These are phyloP conservation scores for Fusarium goolgardi DNA, from an alignment of 2,329 filamentous ascomycete species.

Conservation along the genomic window DNA sequence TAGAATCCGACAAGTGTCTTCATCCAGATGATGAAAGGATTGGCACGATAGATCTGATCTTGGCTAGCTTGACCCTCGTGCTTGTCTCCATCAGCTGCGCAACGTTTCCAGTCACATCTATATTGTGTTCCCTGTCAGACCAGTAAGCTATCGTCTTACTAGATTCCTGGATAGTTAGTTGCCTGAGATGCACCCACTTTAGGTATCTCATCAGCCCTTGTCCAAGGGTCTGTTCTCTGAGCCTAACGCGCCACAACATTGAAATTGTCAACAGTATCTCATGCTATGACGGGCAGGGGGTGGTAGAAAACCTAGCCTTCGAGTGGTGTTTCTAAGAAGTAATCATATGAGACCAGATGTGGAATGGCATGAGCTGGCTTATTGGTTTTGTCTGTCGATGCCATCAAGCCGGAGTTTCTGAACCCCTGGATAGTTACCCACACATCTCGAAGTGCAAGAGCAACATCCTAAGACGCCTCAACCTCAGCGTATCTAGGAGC, in stretches of 20 bases:
- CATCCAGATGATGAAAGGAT: neutral
- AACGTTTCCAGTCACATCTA: neutral
- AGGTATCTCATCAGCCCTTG: neutral
- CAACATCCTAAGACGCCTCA: neutral
- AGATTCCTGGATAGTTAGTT: conserved; percentile 15
- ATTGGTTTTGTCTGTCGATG: neutral
- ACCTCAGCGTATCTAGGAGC: neutral
- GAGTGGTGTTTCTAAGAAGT: no score
- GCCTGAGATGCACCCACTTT: conserved; percentile 9
- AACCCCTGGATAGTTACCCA: neutral
- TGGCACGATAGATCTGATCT: neutral
- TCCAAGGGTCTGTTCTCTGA: conserved; percentile 3
- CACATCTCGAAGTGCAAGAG: conserved; percentile 12
- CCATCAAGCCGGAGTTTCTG: neutral
- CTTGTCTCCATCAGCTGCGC: neutral
- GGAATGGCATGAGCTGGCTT: neutral
- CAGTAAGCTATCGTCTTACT: neutral
- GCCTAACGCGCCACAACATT: conserved; percentile 2
- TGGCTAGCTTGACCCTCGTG: neutral
- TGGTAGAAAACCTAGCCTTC: no score
- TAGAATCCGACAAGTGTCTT: neutral
- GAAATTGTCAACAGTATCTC: neutral
- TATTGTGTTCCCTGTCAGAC: neutral
- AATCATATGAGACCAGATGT: neutral
- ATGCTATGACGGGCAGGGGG: neutral